Percentiles rank a stretch among this genome's conserved stretches.
Evolutionary conservation across 139 green algal species (phyloP).

Genomic region (Coelastrella sp.): DNA sequence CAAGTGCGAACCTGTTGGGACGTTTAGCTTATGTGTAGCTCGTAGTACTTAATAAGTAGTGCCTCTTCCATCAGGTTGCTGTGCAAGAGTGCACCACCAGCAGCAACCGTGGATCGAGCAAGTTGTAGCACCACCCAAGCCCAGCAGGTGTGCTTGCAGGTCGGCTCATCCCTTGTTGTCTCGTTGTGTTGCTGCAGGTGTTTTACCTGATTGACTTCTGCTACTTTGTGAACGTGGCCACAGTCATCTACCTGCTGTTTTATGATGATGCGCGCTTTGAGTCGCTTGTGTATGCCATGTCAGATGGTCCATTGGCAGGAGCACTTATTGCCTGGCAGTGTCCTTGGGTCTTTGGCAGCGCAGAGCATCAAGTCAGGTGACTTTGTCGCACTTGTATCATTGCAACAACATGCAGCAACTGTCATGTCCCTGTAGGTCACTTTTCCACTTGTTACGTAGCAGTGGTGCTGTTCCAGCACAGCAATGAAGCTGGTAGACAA

Average conservation of each 20-base stretch:
- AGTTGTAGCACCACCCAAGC: not conserved
- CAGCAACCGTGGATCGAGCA: not conserved
- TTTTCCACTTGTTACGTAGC: too few relatives aligned
- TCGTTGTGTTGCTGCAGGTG: not conserved
- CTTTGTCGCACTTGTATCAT: too few relatives aligned
- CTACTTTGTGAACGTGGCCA: slow-evolving; percentile 60
- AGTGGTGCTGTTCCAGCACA: not conserved
- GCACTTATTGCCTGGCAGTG: slow-evolving; percentile 73
- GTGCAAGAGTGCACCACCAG: not conserved
- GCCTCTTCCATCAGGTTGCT: not conserved
- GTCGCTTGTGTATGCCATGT: slow-evolving; percentile 60
- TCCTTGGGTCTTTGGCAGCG: slow-evolving; percentile 68
- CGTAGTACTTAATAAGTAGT: not conserved
- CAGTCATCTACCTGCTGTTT: slow-evolving; percentile 50
- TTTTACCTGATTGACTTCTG: slow-evolving; percentile 76
- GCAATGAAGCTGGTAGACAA: too few relatives aligned
- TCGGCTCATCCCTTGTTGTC: not conserved
- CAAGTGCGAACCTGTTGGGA: too few relatives aligned
- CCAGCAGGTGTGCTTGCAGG: not conserved
- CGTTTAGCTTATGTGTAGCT: not conserved
- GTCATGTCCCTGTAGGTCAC: too few relatives aligned
- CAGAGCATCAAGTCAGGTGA: slow-evolving; percentile 65
- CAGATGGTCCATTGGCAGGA: slow-evolving; percentile 70
- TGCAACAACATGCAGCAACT: slow-evolving; percentile 2
- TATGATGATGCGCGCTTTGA: slow-evolving; percentile 39